These are phyloP conservation scores for Cinnamomum chago DNA, from an alignment of 164 flowering plant genomes.

Conservation along the genomic window DNA sequence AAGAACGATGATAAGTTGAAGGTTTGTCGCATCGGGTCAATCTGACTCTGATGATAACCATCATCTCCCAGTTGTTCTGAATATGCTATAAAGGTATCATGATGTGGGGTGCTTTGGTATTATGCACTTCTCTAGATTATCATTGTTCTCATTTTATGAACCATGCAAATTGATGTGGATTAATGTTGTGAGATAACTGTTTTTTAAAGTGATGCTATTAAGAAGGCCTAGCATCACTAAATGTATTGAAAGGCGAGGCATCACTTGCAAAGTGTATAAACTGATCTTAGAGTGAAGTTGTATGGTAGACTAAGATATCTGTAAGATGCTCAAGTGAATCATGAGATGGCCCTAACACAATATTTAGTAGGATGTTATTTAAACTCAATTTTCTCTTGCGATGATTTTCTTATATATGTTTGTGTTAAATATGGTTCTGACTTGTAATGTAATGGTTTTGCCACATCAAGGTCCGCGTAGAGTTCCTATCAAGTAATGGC, in stretches of 20 bases:
- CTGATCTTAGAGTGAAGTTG: background rate
- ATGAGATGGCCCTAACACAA: background rate
- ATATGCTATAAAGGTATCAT: no score
- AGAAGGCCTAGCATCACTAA: background rate
- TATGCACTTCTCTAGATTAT: background rate
- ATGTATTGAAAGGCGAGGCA: no score
- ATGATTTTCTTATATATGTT: background rate
- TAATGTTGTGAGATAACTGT: background rate
- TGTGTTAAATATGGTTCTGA: background rate
- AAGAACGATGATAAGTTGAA: no score
- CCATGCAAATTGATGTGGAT: background rate
- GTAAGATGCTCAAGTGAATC: background rate
- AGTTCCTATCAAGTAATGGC: constrained; percentile 55
- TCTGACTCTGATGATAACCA: no score
- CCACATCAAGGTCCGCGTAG: constrained; percentile 63
- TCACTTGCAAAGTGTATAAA: no score
- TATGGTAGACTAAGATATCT: background rate
- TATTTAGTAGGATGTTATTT: background rate
- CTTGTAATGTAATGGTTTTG: constrained; percentile 6
- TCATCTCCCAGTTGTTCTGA: no score
- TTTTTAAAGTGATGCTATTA: background rate
- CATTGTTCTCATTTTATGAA: no score
- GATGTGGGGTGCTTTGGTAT: background rate
- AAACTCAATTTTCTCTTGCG: background rate
- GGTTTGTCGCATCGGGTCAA: no score